Percentiles rank a stretch among this genome's conserved stretches.
Conservation (phyloP, 2,329 filamentous ascomycete species). For the Alternaria sp. region DNA sequence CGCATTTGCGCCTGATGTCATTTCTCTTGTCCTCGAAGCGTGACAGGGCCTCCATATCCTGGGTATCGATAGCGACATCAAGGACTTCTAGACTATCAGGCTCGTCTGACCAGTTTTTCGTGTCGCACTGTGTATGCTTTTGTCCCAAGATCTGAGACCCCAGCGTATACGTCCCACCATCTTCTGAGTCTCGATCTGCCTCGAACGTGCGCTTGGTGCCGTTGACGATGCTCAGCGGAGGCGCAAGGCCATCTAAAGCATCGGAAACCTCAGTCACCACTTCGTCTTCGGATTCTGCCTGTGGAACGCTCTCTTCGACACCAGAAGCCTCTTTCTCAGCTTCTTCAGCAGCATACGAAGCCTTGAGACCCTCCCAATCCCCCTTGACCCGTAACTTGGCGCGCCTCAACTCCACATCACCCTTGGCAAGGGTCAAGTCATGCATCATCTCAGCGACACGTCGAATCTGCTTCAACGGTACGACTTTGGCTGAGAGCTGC, state of each 20-base stretch:
- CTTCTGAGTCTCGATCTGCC: background rate
- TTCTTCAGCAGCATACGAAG: slow-evolving; percentile 6
- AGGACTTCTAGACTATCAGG: background rate
- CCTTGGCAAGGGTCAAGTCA: slow-evolving; percentile 10
- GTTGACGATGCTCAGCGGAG: background rate
- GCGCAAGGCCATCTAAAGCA: background rate
- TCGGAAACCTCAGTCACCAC: background rate
- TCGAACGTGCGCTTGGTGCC: background rate
- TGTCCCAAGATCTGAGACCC: background rate
- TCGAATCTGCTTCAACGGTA: background rate
- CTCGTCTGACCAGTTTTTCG: background rate
- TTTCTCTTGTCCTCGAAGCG: background rate
- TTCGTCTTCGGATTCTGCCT: background rate
- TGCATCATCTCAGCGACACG: slow-evolving; percentile 16
- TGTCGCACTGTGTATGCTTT: background rate
- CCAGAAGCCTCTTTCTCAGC: background rate
- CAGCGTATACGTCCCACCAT: background rate
- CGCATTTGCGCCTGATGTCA: background rate
- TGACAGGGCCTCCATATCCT: background rate
- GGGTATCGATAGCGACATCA: background rate
- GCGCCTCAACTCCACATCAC: slow-evolving; percentile 10
- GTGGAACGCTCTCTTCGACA: background rate
- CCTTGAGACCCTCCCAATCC: slow-evolving; percentile 2
- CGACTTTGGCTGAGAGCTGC: slow-evolving; percentile 6
- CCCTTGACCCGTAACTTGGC: slow-evolving; percentile 1